Base-by-base conservation (phyloP, 768 basidiomycete species). In the Panaeolus papilionaceus region DNA sequence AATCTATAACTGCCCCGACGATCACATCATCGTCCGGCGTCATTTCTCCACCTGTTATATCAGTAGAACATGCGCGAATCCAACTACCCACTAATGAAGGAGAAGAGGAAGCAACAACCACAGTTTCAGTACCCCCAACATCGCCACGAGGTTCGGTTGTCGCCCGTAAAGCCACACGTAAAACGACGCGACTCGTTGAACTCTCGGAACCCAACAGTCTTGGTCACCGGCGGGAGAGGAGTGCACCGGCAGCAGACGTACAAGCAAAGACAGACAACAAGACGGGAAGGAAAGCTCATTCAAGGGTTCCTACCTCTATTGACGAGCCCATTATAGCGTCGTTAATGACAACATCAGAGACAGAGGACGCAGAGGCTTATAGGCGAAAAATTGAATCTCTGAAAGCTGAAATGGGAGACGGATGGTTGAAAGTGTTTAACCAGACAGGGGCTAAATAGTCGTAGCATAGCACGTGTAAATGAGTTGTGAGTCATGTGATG, bases 371-470 rank as follows among this genome's bases (percentile, higher is more conserved):
- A 28, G 94, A 94, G 66, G 85, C 88, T 51, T 94, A 92, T 76
- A 84, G 95, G 61, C 86, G 87, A 66, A 85, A 85, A 72, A 91
- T 96, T 63, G 95, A 96, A 81, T 90, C 90, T 18, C 73, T 96
- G 76, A 89, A 93, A 76, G 84, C 88, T 67, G 95, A 96, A 73
- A 94, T 96, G 84, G 95, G 95, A 2, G 95, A 96, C 26, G 89
- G 89, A 10, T 96, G 93, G 94, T 73, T 96, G 73, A 92, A 91
- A 77, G 93, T 95, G 39, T 89, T 92, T 72, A 92, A 88, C 54
- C 79, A 80, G 69, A 76, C 54, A 58, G 54, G 54, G 54, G 54
- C 54, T 58, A 58, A 58, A 33, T 58, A 58, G 54, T 20, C 5
- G 20, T 68, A 70, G 42, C 39, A 42, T 68, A 37, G 45, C 69